phyloP scores from a whole-genome alignment of 257 asterid genomes.

The Datura wrightii region DNA sequence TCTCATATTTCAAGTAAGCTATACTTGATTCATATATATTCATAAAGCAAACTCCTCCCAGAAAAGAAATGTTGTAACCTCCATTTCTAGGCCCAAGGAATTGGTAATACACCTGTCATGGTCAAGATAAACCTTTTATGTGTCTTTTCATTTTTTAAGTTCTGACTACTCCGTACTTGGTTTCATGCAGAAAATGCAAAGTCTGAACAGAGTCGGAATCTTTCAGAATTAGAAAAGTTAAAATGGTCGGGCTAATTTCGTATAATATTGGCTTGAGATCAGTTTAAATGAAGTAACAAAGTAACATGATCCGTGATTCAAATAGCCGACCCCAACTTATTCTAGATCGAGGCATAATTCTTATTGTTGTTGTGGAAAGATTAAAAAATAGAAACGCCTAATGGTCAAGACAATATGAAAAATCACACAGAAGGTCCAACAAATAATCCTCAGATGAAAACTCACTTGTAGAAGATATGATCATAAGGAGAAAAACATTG shows the following conservation, averaged over 20 bases:
- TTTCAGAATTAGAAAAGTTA: constrained; percentile 18
- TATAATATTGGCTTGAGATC: not conserved
- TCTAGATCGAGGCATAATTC: no score
- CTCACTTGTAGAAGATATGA: not conserved
- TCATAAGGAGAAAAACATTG: constrained; percentile 11
- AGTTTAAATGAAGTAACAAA: no score
- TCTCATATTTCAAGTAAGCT: constrained; percentile 13
- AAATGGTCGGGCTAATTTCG: constrained; percentile 5
- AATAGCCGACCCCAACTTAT: no score
- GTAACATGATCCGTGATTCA: no score
- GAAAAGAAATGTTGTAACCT: not conserved
- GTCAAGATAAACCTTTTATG: not conserved
- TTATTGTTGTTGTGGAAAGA: not conserved
- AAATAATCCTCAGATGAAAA: not conserved
- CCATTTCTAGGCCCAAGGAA: constrained; percentile 9
- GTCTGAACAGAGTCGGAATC: not conserved
- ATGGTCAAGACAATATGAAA: not conserved
- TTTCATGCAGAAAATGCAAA: constrained; percentile 7
- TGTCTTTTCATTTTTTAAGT: not conserved
- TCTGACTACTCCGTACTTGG: not conserved
- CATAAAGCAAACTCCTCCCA: not conserved
- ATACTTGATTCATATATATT: not conserved
- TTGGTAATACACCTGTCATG: not conserved
- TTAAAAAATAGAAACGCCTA: not conserved
- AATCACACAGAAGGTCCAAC: constrained; percentile 3